phyloP scores from a whole-genome alignment of 768 basidiomycete genomes.

The Rhodosporidiobolus odoratus region DNA sequence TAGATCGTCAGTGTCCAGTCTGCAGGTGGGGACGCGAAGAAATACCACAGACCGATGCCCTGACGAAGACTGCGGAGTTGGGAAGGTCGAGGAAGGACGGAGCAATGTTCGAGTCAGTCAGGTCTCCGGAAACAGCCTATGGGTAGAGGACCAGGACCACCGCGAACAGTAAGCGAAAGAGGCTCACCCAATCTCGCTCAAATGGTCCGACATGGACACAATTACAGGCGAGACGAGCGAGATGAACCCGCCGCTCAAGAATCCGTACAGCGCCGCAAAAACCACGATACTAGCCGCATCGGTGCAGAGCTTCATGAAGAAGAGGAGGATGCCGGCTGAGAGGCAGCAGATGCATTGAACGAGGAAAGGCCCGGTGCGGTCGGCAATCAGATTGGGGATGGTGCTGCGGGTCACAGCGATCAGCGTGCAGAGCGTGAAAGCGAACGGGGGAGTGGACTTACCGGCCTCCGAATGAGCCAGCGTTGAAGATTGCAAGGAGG shows the following conservation, averaged over 20 bases:
- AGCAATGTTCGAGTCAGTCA: no score
- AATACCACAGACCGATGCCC: constrained; percentile 5
- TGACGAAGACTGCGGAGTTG: constrained; percentile 18
- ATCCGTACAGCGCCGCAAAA: constrained; percentile 38
- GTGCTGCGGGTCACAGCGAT: constrained; percentile 47
- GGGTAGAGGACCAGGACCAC: no score
- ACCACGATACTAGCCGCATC: background rate
- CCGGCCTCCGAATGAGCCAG: constrained; percentile 57
- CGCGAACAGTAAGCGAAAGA: no score
- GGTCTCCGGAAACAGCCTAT: no score
- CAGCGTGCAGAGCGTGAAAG: no score
- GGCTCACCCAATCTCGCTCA: constrained; percentile 19
- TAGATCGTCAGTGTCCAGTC: background rate
- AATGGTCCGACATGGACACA: constrained; percentile 14
- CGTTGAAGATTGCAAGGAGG: constrained; percentile 61
- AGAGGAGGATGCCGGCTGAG: constrained; percentile 38
- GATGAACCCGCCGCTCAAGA: constrained; percentile 44
- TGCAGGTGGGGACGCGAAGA: background rate
- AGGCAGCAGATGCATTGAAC: constrained; percentile 32
- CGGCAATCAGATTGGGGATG: constrained; percentile 49
- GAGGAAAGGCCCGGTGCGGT: constrained; percentile 1
- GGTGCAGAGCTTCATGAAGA: constrained; percentile 29
- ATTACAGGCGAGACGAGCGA: constrained; percentile 35
- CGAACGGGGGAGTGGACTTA: background rate
- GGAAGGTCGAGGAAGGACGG: no score